Evolutionary conservation across 169 alveolate genomes (phyloP).

Genomic region (Plasmodium relictum): DNA sequence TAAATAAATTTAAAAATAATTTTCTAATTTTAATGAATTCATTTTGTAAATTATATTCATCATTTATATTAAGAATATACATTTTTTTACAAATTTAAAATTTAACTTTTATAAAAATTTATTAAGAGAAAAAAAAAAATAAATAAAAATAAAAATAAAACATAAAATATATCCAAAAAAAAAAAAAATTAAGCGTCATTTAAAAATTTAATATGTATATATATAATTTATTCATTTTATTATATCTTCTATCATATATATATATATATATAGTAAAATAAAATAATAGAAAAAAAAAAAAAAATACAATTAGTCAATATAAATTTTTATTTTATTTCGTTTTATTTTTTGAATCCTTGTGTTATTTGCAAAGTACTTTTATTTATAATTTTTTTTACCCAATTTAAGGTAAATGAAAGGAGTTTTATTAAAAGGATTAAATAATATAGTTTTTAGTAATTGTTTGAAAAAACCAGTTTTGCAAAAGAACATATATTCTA

Average conservation of each 20-base stretch:
- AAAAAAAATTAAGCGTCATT: background rate
- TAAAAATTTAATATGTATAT: background rate
- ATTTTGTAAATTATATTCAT: constrained; percentile 33
- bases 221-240: too few relatives aligned
- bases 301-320: too few relatives aligned
- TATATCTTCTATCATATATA: background rate
- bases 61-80: background rate
- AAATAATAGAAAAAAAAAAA: too few relatives aligned
- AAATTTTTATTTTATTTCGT: background rate
- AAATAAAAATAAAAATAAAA: background rate
- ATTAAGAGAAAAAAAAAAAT: background rate
- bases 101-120: too few relatives aligned
- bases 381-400: background rate
- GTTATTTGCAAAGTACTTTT: background rate
- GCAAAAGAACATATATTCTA: background rate
- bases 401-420: background rate
- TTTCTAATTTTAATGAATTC: constrained; percentile 38
- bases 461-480: constrained; percentile 7
- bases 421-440: constrained; percentile 12
- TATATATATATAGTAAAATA: background rate
- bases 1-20: constrained; percentile 29
- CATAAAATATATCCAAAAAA: background rate
- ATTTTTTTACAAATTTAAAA: background rate
- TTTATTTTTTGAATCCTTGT: background rate
- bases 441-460: constrained; percentile 1